phyloP scores from a whole-genome alignment of 306 rosid genomes.

The Vicia villosa region DNA sequence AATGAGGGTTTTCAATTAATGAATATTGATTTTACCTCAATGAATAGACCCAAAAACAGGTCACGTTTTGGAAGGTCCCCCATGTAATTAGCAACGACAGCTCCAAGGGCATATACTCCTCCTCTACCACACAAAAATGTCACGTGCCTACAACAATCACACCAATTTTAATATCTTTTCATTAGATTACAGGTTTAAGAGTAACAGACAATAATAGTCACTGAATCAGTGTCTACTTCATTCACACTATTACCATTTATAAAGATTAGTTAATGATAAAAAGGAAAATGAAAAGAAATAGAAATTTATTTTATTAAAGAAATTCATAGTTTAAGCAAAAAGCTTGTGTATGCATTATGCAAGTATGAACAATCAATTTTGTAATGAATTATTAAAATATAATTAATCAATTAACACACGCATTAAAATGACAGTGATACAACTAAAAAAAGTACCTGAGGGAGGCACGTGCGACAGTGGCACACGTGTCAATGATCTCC shows the following conservation, averaged over 20 bases:
- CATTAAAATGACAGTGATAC: too few species aligned
- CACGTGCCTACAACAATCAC: constrained; percentile 60
- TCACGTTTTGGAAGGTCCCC: constrained; percentile 64
- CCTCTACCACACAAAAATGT: constrained; percentile 87
- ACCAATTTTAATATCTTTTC: not conserved
- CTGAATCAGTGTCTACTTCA: not conserved
- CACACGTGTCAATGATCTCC: constrained; percentile 64
- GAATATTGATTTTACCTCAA: constrained; percentile 52
- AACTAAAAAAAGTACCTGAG: too few species aligned
- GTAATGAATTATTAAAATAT: not conserved
- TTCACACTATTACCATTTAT: not conserved
- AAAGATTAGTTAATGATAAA: not conserved
- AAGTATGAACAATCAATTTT: not conserved
- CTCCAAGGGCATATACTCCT: constrained; percentile 75
- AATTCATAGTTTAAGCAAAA: not conserved
- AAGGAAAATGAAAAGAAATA: not conserved
- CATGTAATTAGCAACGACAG: constrained; percentile 69
- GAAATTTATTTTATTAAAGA: not conserved
- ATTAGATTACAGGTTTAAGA: not conserved
- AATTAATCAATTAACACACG: not conserved
- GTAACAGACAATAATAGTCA: not conserved
- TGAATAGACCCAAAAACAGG: constrained; percentile 64
- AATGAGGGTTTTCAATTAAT: too few species aligned
- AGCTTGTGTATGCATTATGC: too few species aligned
- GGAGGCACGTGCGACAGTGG: constrained; percentile 55